Evolutionary conservation across 768 basidiomycete genomes (phyloP), one percentile per base, ranked within the genome.

Genomic region (Lentinula guzmanii): DNA sequence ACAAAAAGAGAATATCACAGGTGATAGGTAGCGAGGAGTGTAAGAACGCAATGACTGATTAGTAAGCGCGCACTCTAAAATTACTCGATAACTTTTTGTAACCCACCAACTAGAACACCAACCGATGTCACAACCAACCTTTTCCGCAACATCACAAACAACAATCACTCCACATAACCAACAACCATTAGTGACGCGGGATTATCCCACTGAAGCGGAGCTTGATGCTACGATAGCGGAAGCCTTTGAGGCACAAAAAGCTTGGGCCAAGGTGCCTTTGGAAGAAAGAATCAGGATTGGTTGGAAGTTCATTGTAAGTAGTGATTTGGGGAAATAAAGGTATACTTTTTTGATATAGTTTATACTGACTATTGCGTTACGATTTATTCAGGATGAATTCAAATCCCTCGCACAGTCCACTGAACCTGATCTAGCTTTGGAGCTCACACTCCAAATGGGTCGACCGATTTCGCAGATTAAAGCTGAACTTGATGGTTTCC

Each of bases 391-490:
- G 80, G 79, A 79, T 15, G 82, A 79, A 62, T 85, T 86, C 63
- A 78, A 76, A 64, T 71, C 71, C 4, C 73, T 79, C 70, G 67
- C 70, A 7, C 13, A 34, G 34, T 16, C 54, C 4, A 10, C 34
- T 15, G 34, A 34, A 28, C 83, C 89, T n/a, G 83, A 90, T 34
- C 82, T 93, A 13, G 84, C 86, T 0, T 68, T 82, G 35, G 95
- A 98, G 66, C 77, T 98, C 57, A 87, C 93, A 0, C 66, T 86
- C 56, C 92, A 97, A 74, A 98, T 99, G 90, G 96, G 96, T 41
- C 79, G 94, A 50, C 96, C 96, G 0, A 79, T 93, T 53, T 82
- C 85, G 0, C 93, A 95, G 70, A 78, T 79, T 41, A 74, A 85
- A 11, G 91, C 91, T 6, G 96, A 98, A 72, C 78, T 96, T 42